phyloP scores from a whole-genome alignment of 768 basidiomycete species.

The Arthromyces matolae region DNA sequence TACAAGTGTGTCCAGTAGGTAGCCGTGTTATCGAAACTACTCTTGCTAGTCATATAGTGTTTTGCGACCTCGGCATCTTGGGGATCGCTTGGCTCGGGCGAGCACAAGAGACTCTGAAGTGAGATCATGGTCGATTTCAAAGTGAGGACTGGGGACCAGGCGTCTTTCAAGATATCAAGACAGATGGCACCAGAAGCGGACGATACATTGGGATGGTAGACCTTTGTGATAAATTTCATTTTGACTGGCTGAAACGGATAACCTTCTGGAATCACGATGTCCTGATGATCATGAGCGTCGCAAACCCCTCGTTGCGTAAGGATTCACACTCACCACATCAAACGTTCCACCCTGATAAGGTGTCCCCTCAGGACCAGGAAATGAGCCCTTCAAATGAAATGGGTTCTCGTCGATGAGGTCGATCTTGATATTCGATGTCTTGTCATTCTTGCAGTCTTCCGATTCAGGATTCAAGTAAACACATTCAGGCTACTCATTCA shows the following conservation, averaged over 20 bases:
- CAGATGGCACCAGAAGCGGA: conserved; percentile 95
- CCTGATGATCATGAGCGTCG: conserved; percentile 39
- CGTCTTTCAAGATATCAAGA: conserved; percentile 82
- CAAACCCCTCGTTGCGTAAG: conserved; percentile 4
- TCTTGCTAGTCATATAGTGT: conserved; percentile 87
- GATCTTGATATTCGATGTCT: conserved; percentile 80
- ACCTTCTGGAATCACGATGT: conserved; percentile 89
- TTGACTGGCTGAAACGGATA: conserved; percentile 94
- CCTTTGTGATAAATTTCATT: conserved; percentile 98
- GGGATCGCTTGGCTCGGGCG: conserved; percentile 93
- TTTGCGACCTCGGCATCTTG: conserved; percentile 99
- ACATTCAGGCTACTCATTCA: neutral
- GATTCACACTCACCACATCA: conserved; percentile 68
- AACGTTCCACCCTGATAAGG: conserved; percentile 92
- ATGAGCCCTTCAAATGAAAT: conserved; percentile 88
- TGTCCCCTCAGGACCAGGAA: conserved; percentile 88
- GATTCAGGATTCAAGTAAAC: neutral
- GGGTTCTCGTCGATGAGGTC: conserved; percentile 86
- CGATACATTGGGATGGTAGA: conserved; percentile 95
- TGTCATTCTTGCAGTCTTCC: conserved; percentile 93
- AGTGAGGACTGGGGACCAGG: conserved; percentile 94
- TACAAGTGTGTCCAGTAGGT: conserved; percentile 93
- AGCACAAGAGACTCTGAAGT: conserved; percentile 87
- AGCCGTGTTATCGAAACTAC: conserved; percentile 88
- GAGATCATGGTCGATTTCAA: conserved; percentile 96